Evolutionary conservation across 352 stramenopile species (phyloP).

Genomic region (Pythium pyrilobum): DNA sequence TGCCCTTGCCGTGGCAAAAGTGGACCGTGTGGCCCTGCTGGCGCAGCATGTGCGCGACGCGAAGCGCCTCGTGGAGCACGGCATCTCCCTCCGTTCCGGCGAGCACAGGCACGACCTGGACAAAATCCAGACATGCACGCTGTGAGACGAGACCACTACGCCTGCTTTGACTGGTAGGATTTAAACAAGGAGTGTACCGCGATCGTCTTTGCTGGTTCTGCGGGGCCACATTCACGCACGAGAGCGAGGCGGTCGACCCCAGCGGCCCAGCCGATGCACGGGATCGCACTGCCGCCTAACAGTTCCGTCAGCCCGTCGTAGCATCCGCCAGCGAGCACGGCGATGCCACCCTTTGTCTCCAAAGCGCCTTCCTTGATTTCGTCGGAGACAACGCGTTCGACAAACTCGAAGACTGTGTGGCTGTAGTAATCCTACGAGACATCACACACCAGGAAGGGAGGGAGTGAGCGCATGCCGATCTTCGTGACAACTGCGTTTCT

Average conservation of each 20-base stretch:
- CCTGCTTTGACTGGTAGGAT: not conserved
- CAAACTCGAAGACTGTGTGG: slow-evolving; percentile 87
- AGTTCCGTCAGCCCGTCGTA: slow-evolving; percentile 74
- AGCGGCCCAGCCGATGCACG: slow-evolving; percentile 82
- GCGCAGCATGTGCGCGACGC: slow-evolving; percentile 61
- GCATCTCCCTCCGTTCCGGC: slow-evolving; percentile 31
- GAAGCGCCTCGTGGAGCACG: slow-evolving; percentile 61
- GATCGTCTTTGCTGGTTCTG: slow-evolving; percentile 28
- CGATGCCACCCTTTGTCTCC: slow-evolving; percentile 39
- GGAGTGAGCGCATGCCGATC: too few species aligned
- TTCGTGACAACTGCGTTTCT: not conserved
- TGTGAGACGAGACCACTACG: not conserved
- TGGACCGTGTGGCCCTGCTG: slow-evolving; percentile 62
- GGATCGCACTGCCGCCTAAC: slow-evolving; percentile 47
- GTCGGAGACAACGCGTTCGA: slow-evolving; percentile 30
- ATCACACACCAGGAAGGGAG: not conserved
- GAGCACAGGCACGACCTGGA: slow-evolving; percentile 63
- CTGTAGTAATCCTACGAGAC: slow-evolving; percentile 82
- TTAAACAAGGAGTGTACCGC: slow-evolving; percentile 23
- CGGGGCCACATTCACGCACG: slow-evolving; percentile 31
- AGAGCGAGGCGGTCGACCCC: slow-evolving; percentile 76
- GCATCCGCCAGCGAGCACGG: slow-evolving; percentile 77
- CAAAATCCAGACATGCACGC: not conserved
- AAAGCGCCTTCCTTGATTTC: slow-evolving; percentile 5
- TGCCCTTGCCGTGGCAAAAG: slow-evolving; percentile 72